Base-by-base conservation (phyloP, 2,329 filamentous ascomycete species). In the Monosporascus sp. region DNA sequence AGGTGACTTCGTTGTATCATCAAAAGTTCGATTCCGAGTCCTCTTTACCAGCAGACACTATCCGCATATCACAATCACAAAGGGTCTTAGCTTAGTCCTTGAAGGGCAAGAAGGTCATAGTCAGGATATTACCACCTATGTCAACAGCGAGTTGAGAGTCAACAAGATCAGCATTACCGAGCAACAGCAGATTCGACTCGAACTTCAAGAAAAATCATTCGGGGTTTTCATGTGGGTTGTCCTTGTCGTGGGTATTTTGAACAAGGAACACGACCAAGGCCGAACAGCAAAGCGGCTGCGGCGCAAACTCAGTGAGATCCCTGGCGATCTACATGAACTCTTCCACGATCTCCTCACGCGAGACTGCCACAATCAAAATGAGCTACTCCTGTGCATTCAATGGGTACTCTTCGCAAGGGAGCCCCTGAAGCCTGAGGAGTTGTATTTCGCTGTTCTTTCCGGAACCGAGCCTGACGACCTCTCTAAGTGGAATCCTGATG, bases 21-120 rank as follows among this genome's bases (percentile, higher is more conserved):
- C 25, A 0, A 47, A 49, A 0, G 44, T 61, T 0, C 3, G 35
- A 0, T 58, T 80, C 0, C 62, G 54, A 0, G 58, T 76, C 0
- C 78, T 72, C 49, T 71, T 79, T 3, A 75, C 76, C 0, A 79
- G 76, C 25, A 50, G 61, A n/a, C 61, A 60, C 25, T 63, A 63
- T 39, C 61, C 60, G 2, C 8, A 69, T 15, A 70, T 78, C 43
- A 58, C 47, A 0, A 65, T 75, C 4, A 14, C 52, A 2, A 59
- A 62, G 3, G 64, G 65, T 2, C 38, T 67, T 1, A 48, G 70
- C 15, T 47, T 71, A 0, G 56, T 63, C 4, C 57, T 75, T 11
- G 70, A 76, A 55, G 47, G 63, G 3, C 60, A 72, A 55, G 52
- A 63, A 7, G 68, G 64, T 3, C 65, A 73, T 49, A 48, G 55